Conservation (phyloP, 345 rosid species). For the Hibiscus trionum region DNA sequence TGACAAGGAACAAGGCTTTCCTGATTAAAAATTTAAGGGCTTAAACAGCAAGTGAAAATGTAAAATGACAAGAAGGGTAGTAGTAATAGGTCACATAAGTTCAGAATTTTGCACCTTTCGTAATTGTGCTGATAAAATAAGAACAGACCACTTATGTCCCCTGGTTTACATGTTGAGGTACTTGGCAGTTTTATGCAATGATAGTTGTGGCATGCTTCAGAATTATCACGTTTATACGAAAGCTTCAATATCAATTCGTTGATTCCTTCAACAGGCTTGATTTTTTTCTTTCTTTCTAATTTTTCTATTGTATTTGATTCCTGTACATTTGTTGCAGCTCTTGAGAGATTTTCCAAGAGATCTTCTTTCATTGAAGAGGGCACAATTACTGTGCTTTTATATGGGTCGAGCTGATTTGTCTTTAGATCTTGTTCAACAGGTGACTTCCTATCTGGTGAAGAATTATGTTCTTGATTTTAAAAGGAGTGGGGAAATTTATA, state of each 20-base stretch:
- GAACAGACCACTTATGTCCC: not conserved
- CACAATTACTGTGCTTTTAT: conserved; percentile 64
- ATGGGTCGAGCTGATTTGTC: conserved; percentile 63
- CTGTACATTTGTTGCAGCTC: conserved; percentile 39
- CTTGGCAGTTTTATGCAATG: not conserved
- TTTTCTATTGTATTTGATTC: conserved; percentile 7
- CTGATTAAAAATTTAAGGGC: not conserved
- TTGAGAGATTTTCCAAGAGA: conserved; percentile 65
- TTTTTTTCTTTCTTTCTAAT: not conserved
- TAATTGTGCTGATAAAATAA: not conserved
- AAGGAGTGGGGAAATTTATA: not conserved
- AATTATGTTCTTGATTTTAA: not conserved
- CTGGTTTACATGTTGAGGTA: not conserved
- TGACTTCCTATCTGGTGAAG: conserved; percentile 19
- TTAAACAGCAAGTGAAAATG: not conserved
- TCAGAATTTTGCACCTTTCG: not conserved
- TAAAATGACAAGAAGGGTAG: not conserved
- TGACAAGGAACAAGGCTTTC: too few relatives aligned
- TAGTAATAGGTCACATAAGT: not conserved
- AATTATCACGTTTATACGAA: not conserved
- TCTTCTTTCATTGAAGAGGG: conserved; percentile 66
- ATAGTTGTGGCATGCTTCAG: not conserved
- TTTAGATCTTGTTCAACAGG: conserved; percentile 62
- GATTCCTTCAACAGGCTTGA: conserved; percentile 7
- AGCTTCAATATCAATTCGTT: not conserved